Base-by-base conservation (phyloP, 768 basidiomycete species). In the Strobilomyces confusus region DNA sequence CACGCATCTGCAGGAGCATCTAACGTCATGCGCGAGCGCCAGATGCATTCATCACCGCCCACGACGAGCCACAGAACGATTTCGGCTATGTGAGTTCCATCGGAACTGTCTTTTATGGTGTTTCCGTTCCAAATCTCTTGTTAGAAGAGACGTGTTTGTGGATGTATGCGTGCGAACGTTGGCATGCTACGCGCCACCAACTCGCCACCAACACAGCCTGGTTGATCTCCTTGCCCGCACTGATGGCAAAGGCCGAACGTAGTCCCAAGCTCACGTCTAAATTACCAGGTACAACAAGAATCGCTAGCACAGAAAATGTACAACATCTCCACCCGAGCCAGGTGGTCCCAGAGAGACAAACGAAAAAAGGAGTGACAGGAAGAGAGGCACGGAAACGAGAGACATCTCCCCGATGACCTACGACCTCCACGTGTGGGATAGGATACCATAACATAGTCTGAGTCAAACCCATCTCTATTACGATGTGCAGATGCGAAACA, bases 401-500 rank as follows among this genome's bases (percentile, higher is more conserved):
- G 47, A 56, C 46, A 42, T 52, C 48, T 47, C 52, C 50, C 48
- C 48, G 9, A 30, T 47, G 22, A 37, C 45, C 43, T 57, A 48
- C 29, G 34, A 47, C 47, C 25, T 44, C 42, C 44, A 41, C 41
- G 43, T 22, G 37, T 58, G 59, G 44, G 49, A 54, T 25, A 56
- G 20, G 37, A 51, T 49, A 57, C 55, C 36, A 55, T 44, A 52
- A 48, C 49, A 56, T 54, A 57, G 65, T 64, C 59, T 62, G 59
- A 37, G 43, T 51, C n/a, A 47, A 54, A 58, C 54, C 54, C 63
- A 58, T 62, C 55, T 62, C 55, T 64, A 67, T 44, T 43, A n/a
- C 29, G 9, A 55, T 54, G 30, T 37, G 52, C 53, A 47, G 58
- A 52, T 56, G 55, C 53, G 36, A 55, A 43, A 49, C 50, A 48